phyloP scores from a whole-genome alignment of 1,284 basidiomycete species.

The Leucoagaricus sp. region DNA sequence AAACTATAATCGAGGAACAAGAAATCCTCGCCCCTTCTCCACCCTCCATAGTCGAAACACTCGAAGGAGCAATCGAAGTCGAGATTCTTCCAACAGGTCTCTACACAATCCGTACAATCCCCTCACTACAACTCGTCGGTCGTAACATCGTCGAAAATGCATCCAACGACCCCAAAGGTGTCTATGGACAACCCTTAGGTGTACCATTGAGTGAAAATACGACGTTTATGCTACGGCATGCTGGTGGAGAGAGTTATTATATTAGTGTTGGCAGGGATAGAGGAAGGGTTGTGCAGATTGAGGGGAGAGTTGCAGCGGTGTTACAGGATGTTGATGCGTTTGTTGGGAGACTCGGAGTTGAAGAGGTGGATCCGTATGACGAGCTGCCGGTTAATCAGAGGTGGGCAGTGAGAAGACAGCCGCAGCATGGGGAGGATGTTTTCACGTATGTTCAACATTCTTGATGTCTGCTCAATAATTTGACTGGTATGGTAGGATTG shows the following conservation, averaged over 20 bases:
- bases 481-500: neutral
- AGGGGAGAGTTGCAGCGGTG: slow-evolving; percentile 9
- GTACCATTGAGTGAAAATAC: slow-evolving; percentile 7
- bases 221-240: slow-evolving; percentile 6
- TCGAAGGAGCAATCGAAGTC: neutral
- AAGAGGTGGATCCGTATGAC: neutral
- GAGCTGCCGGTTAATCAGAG: neutral
- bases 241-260: slow-evolving; percentile 2
- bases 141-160: slow-evolving; percentile 9
- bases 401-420: slow-evolving; percentile 12
- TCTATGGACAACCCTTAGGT: slow-evolving; percentile 9
- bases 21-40: too few species aligned
- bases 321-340: neutral
- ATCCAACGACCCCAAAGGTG: slow-evolving; percentile 4
- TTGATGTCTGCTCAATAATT: neutral
- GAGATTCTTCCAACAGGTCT: slow-evolving; percentile 4
- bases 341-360: neutral
- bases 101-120: slow-evolving; percentile 12
- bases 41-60: too few species aligned
- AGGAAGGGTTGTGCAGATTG: neutral
- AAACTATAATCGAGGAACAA: too few species aligned
- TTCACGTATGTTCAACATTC: slow-evolving; percentile 6
- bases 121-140: neutral
- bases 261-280: slow-evolving; percentile 7
- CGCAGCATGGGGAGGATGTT: slow-evolving; percentile 13